phyloP scores from a whole-genome alignment of 441 rosid species.

The Erodium texanum region DNA sequence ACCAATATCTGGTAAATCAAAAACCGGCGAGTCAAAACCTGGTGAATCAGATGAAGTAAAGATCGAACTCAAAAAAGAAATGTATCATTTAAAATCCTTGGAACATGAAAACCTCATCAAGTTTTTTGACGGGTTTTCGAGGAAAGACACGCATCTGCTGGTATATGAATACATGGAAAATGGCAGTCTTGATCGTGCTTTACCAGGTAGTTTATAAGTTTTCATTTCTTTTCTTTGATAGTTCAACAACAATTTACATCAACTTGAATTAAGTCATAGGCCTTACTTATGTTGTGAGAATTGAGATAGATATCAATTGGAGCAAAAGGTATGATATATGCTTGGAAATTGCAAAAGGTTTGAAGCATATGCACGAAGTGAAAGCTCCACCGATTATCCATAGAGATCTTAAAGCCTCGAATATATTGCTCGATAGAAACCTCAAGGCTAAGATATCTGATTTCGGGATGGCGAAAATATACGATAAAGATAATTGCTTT shows the following conservation, averaged over 20 bases:
- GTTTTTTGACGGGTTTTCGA: neutral
- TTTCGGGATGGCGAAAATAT: neutral
- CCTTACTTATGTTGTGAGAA: no score
- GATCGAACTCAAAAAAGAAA: neutral
- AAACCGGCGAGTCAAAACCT: no score
- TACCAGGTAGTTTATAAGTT: neutral
- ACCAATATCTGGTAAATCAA: no score
- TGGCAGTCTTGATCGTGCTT: neutral
- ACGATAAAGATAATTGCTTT: neutral
- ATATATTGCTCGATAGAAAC: neutral
- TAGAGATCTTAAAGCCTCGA: constrained; percentile 1
- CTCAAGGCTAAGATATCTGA: neutral
- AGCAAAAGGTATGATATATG: neutral
- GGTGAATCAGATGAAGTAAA: neutral
- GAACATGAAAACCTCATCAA: neutral
- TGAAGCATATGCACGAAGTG: neutral
- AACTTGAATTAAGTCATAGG: no score
- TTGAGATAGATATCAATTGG: neutral
- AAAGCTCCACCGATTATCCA: neutral
- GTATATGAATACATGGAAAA: neutral
- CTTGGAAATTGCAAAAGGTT: constrained; percentile 1
- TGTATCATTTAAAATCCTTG: neutral
- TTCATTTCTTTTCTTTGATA: neutral
- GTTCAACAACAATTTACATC: no score
- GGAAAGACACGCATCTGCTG: neutral